Evolutionary conservation across 2,329 filamentous ascomycete species (phyloP).

Genomic region (Cryphonectria parasitica): DNA sequence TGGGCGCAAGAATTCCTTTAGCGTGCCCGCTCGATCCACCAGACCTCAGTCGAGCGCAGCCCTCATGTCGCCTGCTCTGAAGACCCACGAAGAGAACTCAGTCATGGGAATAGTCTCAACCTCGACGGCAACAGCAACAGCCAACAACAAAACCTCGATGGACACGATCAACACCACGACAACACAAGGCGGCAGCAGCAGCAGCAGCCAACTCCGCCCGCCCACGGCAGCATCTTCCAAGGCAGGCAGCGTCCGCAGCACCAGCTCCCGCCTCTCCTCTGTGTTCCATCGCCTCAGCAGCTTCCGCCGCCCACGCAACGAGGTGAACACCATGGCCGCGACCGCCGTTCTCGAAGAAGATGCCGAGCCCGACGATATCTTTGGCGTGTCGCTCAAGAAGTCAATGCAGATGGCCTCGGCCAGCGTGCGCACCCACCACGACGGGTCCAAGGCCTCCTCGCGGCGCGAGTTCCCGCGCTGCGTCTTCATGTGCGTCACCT

Average conservation of each 20-base stretch:
- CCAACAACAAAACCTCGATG: slow-evolving; percentile 1
- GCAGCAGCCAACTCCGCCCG: slow-evolving; percentile 1
- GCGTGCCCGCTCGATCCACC: slow-evolving; percentile 23
- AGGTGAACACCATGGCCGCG: slow-evolving; percentile 32
- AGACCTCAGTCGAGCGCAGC: neutral
- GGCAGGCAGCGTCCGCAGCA: slow-evolving; percentile 27
- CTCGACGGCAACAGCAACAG: neutral
- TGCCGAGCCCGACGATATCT: slow-evolving; percentile 39
- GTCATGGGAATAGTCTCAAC: neutral
- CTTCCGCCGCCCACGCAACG: slow-evolving; percentile 33
- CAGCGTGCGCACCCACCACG: slow-evolving; percentile 45
- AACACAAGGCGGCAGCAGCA: neutral
- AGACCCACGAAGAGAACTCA: neutral
- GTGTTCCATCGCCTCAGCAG: slow-evolving; percentile 41
- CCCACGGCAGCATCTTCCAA: slow-evolving; percentile 6
- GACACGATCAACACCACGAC: slow-evolving; percentile 13
- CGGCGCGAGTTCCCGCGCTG: slow-evolving; percentile 47
- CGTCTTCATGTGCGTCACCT: slow-evolving; percentile 45
- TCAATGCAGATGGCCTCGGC: slow-evolving; percentile 46
- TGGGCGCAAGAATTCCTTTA: slow-evolving; percentile 25
- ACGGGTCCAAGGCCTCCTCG: slow-evolving; percentile 39
- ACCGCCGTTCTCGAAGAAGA: slow-evolving; percentile 28
- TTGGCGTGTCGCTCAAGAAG: slow-evolving; percentile 45
- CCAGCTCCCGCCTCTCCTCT: slow-evolving; percentile 36
- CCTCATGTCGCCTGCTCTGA: neutral